Evolutionary conservation across 148 eudicot genomes (phyloP), one percentile per base, ranked within the genome.

Genomic region (Camellia lanceoleosa): DNA sequence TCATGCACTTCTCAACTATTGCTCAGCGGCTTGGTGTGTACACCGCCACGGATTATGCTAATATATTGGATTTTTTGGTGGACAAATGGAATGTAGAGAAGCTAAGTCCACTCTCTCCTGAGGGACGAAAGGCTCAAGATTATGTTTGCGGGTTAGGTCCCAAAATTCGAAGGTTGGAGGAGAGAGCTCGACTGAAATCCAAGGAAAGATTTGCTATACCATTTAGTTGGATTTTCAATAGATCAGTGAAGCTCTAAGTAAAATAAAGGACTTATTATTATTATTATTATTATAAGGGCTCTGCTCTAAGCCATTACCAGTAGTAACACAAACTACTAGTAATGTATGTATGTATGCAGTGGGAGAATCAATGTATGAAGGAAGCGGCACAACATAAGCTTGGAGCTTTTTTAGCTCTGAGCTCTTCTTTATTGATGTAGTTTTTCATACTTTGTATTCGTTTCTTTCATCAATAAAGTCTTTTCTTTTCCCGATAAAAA

Each of bases 221-320:
- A 14, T 85, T 85, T 64, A 82, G 88, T 47, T 82, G 88, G 88
- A 54, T 85, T 46, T 78, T 46, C 73, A 82, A 78, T 13, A 80
- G 77, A 54, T 60, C 72, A 67, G 85, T 85, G 56, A 70, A 71
- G 61, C 76, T 85, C 59, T 85, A 59, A 82, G 14, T 30, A 12
- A 63, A 49, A 49, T 3, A 0, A 1, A 30, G 1, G 38, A 30
- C 38, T 30, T 30, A 30, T n/a, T n/a, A n/a, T n/a, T n/a, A n/a
- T n/a, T n/a, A n/a, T n/a, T n/a, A 30, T 30, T 1, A 30, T 30
- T 1, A 30, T 30, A 30, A 30, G 1, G 38, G 38, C 38, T 30
- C 38, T 30, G 1, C 38, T 30, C 38, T 30, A 30, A 0, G 1
- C 38, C 38, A 0, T 30, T 30, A 30, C 38, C 1, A 1, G 38